Evolutionary conservation across 2,329 filamentous ascomycete species (phyloP).

Genomic region (Nannizziopsis barbatae): DNA sequence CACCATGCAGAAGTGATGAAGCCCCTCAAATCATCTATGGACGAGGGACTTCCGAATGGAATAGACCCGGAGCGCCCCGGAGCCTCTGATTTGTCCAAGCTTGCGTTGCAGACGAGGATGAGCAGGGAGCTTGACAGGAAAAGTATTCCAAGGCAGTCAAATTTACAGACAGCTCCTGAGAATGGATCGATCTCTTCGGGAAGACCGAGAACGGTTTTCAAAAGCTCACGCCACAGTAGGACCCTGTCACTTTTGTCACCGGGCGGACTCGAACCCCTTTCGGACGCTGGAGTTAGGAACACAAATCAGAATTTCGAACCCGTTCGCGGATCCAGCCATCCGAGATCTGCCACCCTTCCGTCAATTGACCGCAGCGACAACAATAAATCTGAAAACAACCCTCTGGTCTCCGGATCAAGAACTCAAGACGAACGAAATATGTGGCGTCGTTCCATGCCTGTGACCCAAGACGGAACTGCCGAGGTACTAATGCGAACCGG

Average conservation of each 20-base stretch:
- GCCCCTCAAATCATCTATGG: slow-evolving; percentile 36
- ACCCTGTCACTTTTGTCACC: slow-evolving; percentile 74
- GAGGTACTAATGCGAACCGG: slow-evolving; percentile 45
- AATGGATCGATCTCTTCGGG: neutral
- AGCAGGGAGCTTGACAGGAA: slow-evolving; percentile 59
- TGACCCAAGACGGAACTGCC: slow-evolving; percentile 27
- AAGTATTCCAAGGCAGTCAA: slow-evolving; percentile 51
- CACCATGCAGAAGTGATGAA: slow-evolving; percentile 50
- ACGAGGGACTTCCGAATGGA: slow-evolving; percentile 5
- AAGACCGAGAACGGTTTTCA: slow-evolving; percentile 54
- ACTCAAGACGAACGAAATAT: slow-evolving; percentile 8
- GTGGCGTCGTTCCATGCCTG: slow-evolving; percentile 35
- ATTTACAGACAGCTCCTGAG: slow-evolving; percentile 26
- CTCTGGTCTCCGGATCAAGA: slow-evolving; percentile 24
- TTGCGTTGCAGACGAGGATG: slow-evolving; percentile 24
- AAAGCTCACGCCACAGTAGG: slow-evolving; percentile 50
- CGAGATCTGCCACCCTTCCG: slow-evolving; percentile 33
- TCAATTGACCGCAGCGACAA: slow-evolving; percentile 28
- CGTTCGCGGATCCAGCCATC: slow-evolving; percentile 27
- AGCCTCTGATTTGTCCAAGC: slow-evolving; percentile 18
- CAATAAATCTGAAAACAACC: slow-evolving; percentile 15
- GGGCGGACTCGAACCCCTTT: slow-evolving; percentile 17
- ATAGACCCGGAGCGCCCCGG: slow-evolving; percentile 15
- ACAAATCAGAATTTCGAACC: slow-evolving; percentile 14
- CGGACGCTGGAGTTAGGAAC: slow-evolving; percentile 13